These are phyloP conservation scores for Pseudogymnoascus sp. DNA, from an alignment of 2,329 filamentous ascomycete species.

Conservation along the genomic window DNA sequence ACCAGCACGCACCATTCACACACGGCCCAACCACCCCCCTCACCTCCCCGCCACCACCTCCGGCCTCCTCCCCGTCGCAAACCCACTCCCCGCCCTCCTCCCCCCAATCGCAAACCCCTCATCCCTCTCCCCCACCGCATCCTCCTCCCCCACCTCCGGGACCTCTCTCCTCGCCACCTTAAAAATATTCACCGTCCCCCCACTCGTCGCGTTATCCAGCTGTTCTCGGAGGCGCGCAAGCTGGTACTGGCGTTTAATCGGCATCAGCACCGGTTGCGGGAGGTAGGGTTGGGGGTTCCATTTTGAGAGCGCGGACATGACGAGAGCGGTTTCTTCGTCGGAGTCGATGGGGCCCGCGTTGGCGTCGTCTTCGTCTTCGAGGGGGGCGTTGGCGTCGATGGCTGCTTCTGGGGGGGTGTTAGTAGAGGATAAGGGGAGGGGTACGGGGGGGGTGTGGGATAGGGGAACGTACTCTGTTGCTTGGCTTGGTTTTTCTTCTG, in stretches of 20 bases:
- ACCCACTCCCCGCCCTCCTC: not conserved
- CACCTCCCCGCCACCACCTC: not conserved
- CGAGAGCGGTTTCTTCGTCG: conserved; percentile 83
- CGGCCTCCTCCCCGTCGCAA: not conserved
- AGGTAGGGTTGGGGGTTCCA: conserved; percentile 73
- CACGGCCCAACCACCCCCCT: not conserved
- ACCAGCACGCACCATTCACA: too few species aligned
- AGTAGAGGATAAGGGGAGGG: conserved; percentile 13
- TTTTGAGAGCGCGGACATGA: conserved; percentile 71
- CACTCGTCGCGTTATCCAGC: conserved; percentile 56
- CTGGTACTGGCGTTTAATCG: conserved; percentile 55
- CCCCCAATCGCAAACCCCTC: not conserved
- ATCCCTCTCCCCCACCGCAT: conserved; percentile 1
- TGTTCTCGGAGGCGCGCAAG: conserved; percentile 56
- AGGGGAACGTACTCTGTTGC: conserved; percentile 67
- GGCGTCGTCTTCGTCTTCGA: conserved; percentile 76
- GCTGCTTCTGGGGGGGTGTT: conserved; percentile 62
- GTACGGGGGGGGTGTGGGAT: conserved; percentile 10
- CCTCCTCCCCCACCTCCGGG: conserved; percentile 25
- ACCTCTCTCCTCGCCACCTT: conserved; percentile 33
- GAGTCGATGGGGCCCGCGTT: conserved; percentile 79
- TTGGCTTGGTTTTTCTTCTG: conserved; percentile 99
- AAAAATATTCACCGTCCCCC: conserved; percentile 57
- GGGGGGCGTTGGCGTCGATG: conserved; percentile 84
- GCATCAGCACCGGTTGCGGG: conserved; percentile 51